Evolutionary conservation across 441 rosid genomes (phyloP).

Genomic region (Aquilaria agallochum): DNA sequence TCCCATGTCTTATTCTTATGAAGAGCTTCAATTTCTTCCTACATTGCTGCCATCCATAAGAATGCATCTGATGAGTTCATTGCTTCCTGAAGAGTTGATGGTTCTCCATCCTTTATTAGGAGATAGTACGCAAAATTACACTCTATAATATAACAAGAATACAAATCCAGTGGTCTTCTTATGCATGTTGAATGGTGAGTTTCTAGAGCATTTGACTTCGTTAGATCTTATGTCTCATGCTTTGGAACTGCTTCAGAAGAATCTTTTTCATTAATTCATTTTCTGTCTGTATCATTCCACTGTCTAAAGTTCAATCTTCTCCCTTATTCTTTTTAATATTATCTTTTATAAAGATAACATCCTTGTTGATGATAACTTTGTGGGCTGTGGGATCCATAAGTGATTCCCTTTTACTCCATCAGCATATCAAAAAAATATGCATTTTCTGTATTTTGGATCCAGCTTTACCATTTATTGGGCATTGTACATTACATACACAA

Average conservation of each 20-base stretch:
- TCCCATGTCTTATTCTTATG: too few relatives aligned
- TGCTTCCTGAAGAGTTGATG: too few relatives aligned
- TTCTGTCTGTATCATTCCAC: background rate
- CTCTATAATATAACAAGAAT: background rate
- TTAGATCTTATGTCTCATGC: background rate
- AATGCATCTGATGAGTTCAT: too few relatives aligned
- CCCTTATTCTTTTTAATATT: background rate
- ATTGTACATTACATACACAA: conserved; percentile 1
- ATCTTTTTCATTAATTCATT: background rate
- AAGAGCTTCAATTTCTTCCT: too few relatives aligned
- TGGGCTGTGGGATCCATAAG: too few relatives aligned
- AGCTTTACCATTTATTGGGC: background rate
- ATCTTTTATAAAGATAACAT: background rate
- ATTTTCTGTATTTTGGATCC: conserved; percentile 7
- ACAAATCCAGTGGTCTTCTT: background rate
- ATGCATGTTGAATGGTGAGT: background rate
- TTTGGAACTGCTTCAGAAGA: background rate
- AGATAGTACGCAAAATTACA: background rate
- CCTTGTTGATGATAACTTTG: too few relatives aligned
- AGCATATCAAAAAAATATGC: conserved; percentile 9
- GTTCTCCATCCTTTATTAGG: background rate
- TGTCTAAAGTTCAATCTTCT: background rate
- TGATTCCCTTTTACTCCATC: background rate
- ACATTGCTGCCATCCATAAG: too few relatives aligned
- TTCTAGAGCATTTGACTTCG: background rate